Evolutionary conservation across 164 flowering plant genomes (phyloP).

Genomic region (Dillenia suffruticosa): DNA sequence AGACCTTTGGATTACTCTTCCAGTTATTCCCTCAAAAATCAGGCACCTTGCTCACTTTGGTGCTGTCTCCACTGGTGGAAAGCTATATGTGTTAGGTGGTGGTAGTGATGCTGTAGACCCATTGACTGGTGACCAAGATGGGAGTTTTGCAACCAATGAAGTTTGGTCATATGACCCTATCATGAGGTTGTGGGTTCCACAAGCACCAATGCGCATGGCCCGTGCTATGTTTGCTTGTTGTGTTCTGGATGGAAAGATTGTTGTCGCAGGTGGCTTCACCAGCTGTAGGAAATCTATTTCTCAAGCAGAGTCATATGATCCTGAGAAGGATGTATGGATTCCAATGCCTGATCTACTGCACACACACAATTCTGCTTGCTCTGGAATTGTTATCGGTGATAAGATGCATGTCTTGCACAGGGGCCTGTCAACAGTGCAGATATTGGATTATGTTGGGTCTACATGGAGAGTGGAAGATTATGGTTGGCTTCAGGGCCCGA

Average conservation of each 20-base stretch:
- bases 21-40: conserved; percentile 74
- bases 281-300: conserved; percentile 74
- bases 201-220: conserved; percentile 78
- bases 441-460: conserved; percentile 36
- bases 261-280: conserved; percentile 95
- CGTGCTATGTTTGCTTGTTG: conserved; percentile 98
- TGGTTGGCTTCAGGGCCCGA: conserved; percentile 89
- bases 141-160: conserved; percentile 84
- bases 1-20: conserved; percentile 83
- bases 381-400: conserved; percentile 70
- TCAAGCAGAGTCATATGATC: conserved; percentile 83
- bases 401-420: conserved; percentile 86
- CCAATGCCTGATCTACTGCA: conserved; percentile 72
- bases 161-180: conserved; percentile 91
- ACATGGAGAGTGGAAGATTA: conserved; percentile 71
- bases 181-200: conserved; percentile 47
- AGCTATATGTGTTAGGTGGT: conserved; percentile 89
- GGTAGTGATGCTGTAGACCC: conserved; percentile 95
- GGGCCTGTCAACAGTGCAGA: conserved; percentile 77
- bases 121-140: conserved; percentile 88
- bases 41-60: conserved; percentile 87
- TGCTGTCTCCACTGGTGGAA: conserved; percentile 64
- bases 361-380: conserved; percentile 76
- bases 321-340: conserved; percentile 75
- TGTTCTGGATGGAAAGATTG: conserved; percentile 69